phyloP scores from a whole-genome alignment of 805 yeast species.

The Saccharomycopsis lassenensis region DNA sequence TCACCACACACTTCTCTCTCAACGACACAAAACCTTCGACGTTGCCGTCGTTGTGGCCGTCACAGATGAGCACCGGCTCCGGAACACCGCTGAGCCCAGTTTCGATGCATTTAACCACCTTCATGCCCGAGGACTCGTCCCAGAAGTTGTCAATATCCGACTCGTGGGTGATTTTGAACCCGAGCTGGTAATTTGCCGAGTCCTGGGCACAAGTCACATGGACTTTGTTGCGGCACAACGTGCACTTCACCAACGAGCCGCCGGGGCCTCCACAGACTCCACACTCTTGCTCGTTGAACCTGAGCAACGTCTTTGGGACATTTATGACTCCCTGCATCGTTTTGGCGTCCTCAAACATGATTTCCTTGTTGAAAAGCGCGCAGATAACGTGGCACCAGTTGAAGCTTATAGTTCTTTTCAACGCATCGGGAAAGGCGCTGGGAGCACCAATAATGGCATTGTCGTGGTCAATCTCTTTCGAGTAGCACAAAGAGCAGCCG shows the following conservation, averaged over 20 bases:
- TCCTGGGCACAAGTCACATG: constrained; percentile 56
- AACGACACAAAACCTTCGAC: neutral
- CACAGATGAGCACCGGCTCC: constrained; percentile 13
- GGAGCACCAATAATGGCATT: constrained; percentile 32
- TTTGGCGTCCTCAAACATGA: constrained; percentile 31
- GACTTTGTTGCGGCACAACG: constrained; percentile 28
- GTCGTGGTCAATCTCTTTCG: constrained; percentile 39
- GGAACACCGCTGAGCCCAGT: constrained; percentile 13
- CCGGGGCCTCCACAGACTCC: constrained; percentile 33
- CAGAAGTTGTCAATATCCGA: constrained; percentile 3
- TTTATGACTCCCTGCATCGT: constrained; percentile 33
- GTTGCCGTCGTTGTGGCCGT: constrained; percentile 6
- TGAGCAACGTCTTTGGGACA: constrained; percentile 22
- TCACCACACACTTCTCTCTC: constrained; percentile 2
- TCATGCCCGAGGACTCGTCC: neutral
- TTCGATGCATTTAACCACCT: constrained; percentile 3
- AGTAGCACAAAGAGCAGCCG: constrained; percentile 56
- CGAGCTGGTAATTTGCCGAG: constrained; percentile 34
- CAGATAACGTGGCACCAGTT: constrained; percentile 75
- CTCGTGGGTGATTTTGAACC: constrained; percentile 31
- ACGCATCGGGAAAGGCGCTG: constrained; percentile 43
- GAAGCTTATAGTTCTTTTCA: constrained; percentile 57
- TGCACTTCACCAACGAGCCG: constrained; percentile 43
- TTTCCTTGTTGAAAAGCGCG: constrained; percentile 42
- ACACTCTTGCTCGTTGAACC: constrained; percentile 30